These are phyloP conservation scores for Parmales sp. DNA, from an alignment of 108 stramenopile species.

Conservation along the genomic window DNA sequence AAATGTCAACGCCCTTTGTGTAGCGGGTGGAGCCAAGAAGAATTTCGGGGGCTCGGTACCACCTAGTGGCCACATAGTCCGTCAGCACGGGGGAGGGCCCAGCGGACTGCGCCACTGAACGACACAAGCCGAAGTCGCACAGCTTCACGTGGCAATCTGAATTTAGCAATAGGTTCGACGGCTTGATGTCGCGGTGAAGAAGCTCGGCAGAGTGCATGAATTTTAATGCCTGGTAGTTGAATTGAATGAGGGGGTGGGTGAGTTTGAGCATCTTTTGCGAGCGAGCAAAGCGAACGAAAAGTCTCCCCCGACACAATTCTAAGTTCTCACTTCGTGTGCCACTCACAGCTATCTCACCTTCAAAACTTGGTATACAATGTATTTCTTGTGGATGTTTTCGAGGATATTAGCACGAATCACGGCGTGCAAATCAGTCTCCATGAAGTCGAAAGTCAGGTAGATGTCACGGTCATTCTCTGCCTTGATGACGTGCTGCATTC, in stretches of 20 bases:
- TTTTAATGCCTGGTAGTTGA: too few species aligned
- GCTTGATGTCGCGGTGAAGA: constrained; percentile 47
- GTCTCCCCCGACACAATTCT: too few species aligned
- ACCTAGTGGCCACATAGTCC: constrained; percentile 58
- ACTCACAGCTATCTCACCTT: too few species aligned
- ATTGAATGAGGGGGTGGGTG: too few species aligned
- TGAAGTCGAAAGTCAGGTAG: constrained; percentile 72
- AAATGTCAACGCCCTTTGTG: constrained; percentile 36
- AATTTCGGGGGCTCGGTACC: constrained; percentile 64
- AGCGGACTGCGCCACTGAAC: constrained; percentile 19
- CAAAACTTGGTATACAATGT: constrained; percentile 69
- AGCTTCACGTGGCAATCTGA: constrained; percentile 52
- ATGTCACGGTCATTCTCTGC: constrained; percentile 73
- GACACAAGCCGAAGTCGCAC: constrained; percentile 51
- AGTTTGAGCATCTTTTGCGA: too few species aligned
- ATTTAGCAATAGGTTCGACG: constrained; percentile 51
- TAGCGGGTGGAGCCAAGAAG: constrained; percentile 48
- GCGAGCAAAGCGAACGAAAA: too few species aligned
- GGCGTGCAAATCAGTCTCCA: constrained; percentile 72
- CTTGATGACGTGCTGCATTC: constrained; percentile 53
- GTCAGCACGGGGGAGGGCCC: constrained; percentile 30
- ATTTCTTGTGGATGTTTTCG: constrained; percentile 63
- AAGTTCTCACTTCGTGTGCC: too few species aligned
- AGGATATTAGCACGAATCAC: constrained; percentile 66
- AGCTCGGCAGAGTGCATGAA: constrained; percentile 64